Percentiles rank a stretch among this genome's conserved stretches.
Evolutionary conservation across 2,329 filamentous ascomycete species (phyloP).

Genomic region (Kalaharituber pfeilii): DNA sequence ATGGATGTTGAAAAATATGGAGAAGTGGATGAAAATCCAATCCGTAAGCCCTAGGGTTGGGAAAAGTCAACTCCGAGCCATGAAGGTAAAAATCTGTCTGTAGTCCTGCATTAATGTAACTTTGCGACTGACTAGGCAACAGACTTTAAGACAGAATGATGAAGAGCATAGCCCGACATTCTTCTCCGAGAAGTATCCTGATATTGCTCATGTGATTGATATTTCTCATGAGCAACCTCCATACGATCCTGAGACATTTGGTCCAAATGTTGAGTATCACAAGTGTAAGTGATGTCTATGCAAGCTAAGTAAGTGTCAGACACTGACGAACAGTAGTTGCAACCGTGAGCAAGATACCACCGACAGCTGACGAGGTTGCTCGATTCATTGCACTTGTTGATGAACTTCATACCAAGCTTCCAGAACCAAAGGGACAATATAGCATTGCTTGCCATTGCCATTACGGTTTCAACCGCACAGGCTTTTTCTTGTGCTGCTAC

Average conservation of each 20-base stretch:
- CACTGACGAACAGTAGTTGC: constrained; percentile 4
- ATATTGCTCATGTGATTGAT: constrained; percentile 49
- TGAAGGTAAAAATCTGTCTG: constrained; percentile 1
- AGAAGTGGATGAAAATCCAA: constrained; percentile 67
- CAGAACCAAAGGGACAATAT: constrained; percentile 14
- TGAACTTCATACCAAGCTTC: constrained; percentile 17
- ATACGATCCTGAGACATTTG: constrained; percentile 47
- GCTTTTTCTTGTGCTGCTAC: constrained; percentile 79
- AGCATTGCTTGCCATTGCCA: constrained; percentile 52
- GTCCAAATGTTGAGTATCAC: constrained; percentile 22
- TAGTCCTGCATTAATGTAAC: no score
- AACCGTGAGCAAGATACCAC: constrained; percentile 81
- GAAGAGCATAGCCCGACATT: constrained; percentile 51
- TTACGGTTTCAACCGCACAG: constrained; percentile 88
- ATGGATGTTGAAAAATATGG: constrained; percentile 94
- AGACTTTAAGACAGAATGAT: constrained; percentile 73
- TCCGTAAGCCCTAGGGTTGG: constrained; percentile 67
- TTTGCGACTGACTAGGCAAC: constrained; percentile 37
- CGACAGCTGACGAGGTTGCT: constrained; percentile 42
- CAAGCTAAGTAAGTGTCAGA: no score
- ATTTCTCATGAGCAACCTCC: constrained; percentile 83
- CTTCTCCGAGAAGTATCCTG: constrained; percentile 52
- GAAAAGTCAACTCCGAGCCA: constrained; percentile 31
- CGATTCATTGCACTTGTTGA: constrained; percentile 44
- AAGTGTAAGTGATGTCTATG: constrained; percentile 8